A percentile compares a stretch with the other conserved stretches of the same genome.
Conservation (phyloP, 208 protist genomes). For the Leishmania arabica region DNA sequence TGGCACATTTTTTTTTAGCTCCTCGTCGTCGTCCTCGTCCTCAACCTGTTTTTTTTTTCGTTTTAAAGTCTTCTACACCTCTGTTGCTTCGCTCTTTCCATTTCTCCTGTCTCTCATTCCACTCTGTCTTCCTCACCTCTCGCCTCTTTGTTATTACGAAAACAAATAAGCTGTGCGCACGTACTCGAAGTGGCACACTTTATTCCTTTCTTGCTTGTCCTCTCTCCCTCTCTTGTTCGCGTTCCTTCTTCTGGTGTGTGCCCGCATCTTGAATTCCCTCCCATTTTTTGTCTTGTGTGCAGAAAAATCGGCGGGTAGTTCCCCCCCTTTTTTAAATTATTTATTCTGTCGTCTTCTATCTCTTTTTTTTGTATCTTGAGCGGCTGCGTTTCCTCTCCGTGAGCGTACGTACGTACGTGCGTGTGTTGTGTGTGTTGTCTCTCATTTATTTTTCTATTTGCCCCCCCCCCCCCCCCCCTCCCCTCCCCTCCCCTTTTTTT, state of each 20-base stretch:
- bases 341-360: neutral
- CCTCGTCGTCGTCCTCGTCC: slow-evolving; percentile 16
- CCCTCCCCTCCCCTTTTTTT: too few species aligned
- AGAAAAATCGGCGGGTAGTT: neutral
- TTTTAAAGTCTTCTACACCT: neutral
- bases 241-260: neutral
- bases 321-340: neutral
- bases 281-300: neutral
- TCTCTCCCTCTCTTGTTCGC: slow-evolving; percentile 11
- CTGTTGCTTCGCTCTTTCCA: slow-evolving; percentile 1
- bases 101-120: slow-evolving; percentile 5
- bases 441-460: too few species aligned
- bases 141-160: neutral
- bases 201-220: neutral
- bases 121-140: neutral
- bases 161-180: neutral
- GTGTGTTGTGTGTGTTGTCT: too few species aligned
- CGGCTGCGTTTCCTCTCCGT: too few species aligned
- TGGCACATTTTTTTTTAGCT: slow-evolving; percentile 21
- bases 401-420: too few species aligned
- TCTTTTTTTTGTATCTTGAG: neutral
- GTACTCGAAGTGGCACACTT: neutral
- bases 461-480: too few species aligned
- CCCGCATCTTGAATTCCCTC: neutral
- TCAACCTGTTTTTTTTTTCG: slow-evolving; percentile 15